Base-by-base conservation (phyloP, 805 yeast species). In the Monosporozyma servazzii region DNA sequence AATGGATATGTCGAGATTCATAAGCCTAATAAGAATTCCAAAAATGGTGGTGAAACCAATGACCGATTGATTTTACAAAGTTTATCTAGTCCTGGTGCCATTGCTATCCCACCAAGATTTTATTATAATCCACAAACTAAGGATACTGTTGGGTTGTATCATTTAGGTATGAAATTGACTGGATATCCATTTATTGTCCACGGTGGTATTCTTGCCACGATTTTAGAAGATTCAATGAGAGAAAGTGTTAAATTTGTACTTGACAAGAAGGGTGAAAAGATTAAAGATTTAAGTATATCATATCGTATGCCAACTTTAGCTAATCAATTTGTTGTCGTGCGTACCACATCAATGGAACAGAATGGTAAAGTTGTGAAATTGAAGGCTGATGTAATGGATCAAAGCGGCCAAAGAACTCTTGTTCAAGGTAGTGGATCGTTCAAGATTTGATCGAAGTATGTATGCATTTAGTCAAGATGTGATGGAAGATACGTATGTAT, bases 181-280 rank as follows among this genome's bases (percentile, higher is more conserved):
- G 97, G 97, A 0, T 89, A 84, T 63, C 97, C 96, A 2, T 83
- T 87, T 58, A 69, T 90, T 18, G 77, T 88, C 2, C 97, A 89
- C 63, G 97, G 97, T 3, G 97, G 97, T 0, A 78, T 90, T 29
- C 64, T 89, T 30, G 95, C 90, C 8, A 82, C 95, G 0, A 70
- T 89, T 1, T 69, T 88, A 50, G 93, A 88, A 61, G 96, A 89
- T 58, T 75, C 85, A 6, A 76, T 83, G 69, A 81, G 82, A 56
- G 74, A 82, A 49, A 71, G 75, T 52, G 79, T 71, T 13, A 60
- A 65, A 21, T 69, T 82, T 42, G 56, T 64, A 21, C 27, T 29
- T 10, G 58, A 54, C 36, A 62, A 55, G 60, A 71, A 52, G 31
- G 57, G 62, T 8, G 59, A 58, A 36, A 55, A 58, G 33, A 75